Conservation (phyloP, 208 protist species). For the Trypanosoma lewisi region DNA sequence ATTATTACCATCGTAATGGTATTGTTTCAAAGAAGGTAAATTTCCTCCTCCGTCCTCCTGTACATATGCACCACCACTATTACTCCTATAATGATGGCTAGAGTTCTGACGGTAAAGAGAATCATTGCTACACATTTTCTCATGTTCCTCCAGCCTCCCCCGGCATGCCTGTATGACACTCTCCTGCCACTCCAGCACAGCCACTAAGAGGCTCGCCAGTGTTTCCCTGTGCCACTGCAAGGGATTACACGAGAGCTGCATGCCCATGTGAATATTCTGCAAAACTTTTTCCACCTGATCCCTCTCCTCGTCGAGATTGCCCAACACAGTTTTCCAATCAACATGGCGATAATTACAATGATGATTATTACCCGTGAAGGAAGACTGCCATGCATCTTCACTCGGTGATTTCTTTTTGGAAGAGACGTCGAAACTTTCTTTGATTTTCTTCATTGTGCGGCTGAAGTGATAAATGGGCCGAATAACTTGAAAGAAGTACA, state of each 20-base stretch:
- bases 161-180: not conserved
- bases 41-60: too few relatives aligned
- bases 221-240: not conserved
- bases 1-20: too few relatives aligned
- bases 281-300: not conserved
- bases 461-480: conserved; percentile 35
- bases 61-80: not conserved
- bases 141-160: not conserved
- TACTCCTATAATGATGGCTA: not conserved
- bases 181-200: not conserved
- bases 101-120: not conserved
- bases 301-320: not conserved
- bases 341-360: too few relatives aligned
- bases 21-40: too few relatives aligned
- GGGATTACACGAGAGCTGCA: not conserved
- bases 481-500: conserved; percentile 44
- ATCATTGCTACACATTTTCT: not conserved
- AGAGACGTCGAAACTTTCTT: not conserved
- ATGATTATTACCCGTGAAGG: too few relatives aligned
- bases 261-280: not conserved
- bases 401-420: too few relatives aligned
- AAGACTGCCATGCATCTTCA: too few relatives aligned
- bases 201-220: not conserved
- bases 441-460: not conserved
- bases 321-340: not conserved